Evolutionary conservation across 2,329 filamentous ascomycete species (phyloP), one percentile per base, ranked within the genome.

Genomic region (Curvularia sp.): DNA sequence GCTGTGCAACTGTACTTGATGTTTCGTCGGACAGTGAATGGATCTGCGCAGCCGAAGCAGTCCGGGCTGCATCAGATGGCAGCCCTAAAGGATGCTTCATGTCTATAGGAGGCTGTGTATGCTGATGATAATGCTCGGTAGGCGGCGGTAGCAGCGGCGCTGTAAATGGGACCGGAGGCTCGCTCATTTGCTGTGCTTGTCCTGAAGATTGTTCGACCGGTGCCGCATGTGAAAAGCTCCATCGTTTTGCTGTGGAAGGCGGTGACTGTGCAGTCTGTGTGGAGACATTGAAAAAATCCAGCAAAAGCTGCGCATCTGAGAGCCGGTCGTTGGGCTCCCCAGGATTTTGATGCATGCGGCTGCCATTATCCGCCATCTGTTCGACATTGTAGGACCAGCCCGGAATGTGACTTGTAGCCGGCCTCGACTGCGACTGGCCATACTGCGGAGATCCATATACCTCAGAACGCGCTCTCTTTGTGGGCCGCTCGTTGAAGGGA

Each of bases 391-490:
- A 75, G 34, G 74, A 70, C 72, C 71, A 76, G 62, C 69, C 67
- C 21, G 75, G 68, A 59, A 76, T 77, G 64, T 83, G 79, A 70
- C 81, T 83, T 36, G 80, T 83, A 45, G 78, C 77, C 15, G 81
- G 81, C 56, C 81, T 70, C 32, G 79, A 76, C 30, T 74, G 70
- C 34, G 73, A 69, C 25, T 66, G 68, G 27, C 70, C 66, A 45
- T 77, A 71, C 19, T 78, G 72, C 23, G 78, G 74, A 18, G 80
- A 81, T 15, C 79, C 77, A 50, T 83, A 76, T 64, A 83, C 79
- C 66, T 87, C 86, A 42, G 86, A 88, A 61, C 86, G 83, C 48
- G 84, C 81, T 41, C 87, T 82, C 74, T 89, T 89, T 19, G 84
- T 75, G 3, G 86, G 85, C 46, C 84, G 80, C 66, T 86, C 81